Conservation (phyloP, 352 stramenopile species). For the Aphanomyces invadans region DNA sequence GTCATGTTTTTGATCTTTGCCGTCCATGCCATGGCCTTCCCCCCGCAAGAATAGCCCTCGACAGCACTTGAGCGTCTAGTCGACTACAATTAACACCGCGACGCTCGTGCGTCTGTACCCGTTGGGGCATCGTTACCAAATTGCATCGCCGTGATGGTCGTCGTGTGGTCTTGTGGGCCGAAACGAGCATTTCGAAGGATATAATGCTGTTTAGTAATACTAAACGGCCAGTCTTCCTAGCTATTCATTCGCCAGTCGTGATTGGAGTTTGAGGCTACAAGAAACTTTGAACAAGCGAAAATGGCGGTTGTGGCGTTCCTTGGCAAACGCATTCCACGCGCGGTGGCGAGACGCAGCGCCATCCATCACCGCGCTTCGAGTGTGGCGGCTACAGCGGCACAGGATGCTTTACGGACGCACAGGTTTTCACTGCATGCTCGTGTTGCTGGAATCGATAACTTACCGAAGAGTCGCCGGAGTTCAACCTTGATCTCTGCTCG, state of each 20-base stretch:
- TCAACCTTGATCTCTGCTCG: neutral
- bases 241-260: neutral
- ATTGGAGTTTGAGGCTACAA: too few relatives aligned
- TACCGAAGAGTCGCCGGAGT: neutral
- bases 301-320: too few relatives aligned
- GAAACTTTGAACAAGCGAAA: too few relatives aligned
- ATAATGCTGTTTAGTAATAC: neutral
- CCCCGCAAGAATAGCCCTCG: slow-evolving; percentile 31
- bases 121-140: too few relatives aligned
- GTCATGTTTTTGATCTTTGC: slow-evolving; percentile 96
- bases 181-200: neutral
- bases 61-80: neutral
- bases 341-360: neutral
- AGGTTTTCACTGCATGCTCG: neutral
- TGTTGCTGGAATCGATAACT: neutral
- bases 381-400: neutral
- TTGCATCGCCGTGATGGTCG: too few relatives aligned
- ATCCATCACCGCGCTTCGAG: neutral
- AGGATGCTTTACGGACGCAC: neutral
- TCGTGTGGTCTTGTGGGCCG: too few relatives aligned
- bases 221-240: neutral
- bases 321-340: neutral
- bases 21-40: slow-evolving; percentile 92
- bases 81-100: neutral
- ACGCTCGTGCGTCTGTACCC: too few relatives aligned